phyloP scores from a whole-genome alignment of 495 filamentous ascomycete genomes.

The Sordaria brevicollis region DNA sequence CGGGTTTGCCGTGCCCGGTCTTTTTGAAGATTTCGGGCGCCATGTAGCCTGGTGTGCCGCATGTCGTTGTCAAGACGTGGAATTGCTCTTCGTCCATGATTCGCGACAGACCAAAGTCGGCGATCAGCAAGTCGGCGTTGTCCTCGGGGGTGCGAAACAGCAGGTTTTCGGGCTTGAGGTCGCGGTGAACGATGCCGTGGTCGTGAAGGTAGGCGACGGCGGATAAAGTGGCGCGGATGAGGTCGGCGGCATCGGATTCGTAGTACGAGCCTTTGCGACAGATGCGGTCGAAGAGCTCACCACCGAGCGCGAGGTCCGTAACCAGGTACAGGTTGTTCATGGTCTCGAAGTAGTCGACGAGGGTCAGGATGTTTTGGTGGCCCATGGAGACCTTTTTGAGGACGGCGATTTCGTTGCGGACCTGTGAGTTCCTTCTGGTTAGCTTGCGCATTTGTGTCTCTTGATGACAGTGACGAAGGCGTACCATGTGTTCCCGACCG shows the following conservation, averaged over 20 bases:
- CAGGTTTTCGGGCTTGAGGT: slow-evolving; percentile 66
- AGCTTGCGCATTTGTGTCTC: background rate
- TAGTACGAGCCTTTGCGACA: slow-evolving; percentile 97
- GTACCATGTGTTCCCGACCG: slow-evolving; percentile 94
- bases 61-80: slow-evolving; percentile 94
- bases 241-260: slow-evolving; percentile 90
- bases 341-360: slow-evolving; percentile 98
- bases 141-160: slow-evolving; percentile 74
- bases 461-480: background rate
- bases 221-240: slow-evolving; percentile 87
- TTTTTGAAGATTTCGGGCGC: slow-evolving; percentile 89
- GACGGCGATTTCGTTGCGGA: slow-evolving; percentile 95
- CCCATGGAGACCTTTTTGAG: slow-evolving; percentile 95
- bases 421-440: slow-evolving; percentile 37
- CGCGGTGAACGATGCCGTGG: slow-evolving; percentile 93
- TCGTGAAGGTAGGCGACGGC: slow-evolving; percentile 98
- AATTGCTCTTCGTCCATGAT: slow-evolving; percentile 99
- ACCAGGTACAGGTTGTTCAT: slow-evolving; percentile 99
- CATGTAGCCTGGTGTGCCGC: slow-evolving; percentile 96
- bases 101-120: slow-evolving; percentile 85
- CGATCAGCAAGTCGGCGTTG: slow-evolving; percentile 84
- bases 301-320: slow-evolving; percentile 90
- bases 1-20: slow-evolving; percentile 77
- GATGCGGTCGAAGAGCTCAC: slow-evolving; percentile 96
- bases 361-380: slow-evolving; percentile 91